Percentiles rank a stretch among this genome's conserved stretches.
Evolutionary conservation across 2,329 filamentous ascomycete species (phyloP).

Genomic region (Fusarium azukiicola): DNA sequence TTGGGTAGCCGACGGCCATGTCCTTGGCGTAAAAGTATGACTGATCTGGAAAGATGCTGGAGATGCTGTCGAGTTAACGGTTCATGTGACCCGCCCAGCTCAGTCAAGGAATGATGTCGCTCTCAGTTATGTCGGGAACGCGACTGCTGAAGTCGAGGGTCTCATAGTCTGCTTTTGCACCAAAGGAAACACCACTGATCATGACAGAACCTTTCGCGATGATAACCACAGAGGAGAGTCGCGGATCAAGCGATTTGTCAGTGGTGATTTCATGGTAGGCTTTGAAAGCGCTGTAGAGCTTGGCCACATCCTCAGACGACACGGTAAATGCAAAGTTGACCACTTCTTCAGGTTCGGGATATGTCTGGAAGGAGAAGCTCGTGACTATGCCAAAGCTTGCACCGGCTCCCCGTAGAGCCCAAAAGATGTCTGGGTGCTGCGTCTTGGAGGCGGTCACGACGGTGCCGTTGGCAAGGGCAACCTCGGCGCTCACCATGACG

Average conservation of each 20-base stretch:
- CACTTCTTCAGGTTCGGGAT: neutral
- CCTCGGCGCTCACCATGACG: slow-evolving; percentile 46
- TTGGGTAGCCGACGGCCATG: slow-evolving; percentile 3
- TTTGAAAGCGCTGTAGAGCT: neutral
- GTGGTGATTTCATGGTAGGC: slow-evolving; percentile 8
- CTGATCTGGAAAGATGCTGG: slow-evolving; percentile 5
- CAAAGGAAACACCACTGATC: slow-evolving; percentile 6
- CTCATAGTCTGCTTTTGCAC: neutral
- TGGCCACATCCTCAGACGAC: slow-evolving; percentile 1
- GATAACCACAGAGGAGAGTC: neutral
- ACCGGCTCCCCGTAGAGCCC: slow-evolving; percentile 59
- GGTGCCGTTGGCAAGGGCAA: slow-evolving; percentile 65
- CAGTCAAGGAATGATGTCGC: neutral
- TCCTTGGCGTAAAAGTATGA: slow-evolving; percentile 32
- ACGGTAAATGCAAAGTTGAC: slow-evolving; percentile 21
- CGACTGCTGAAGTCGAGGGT: neutral
- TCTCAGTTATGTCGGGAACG: neutral
- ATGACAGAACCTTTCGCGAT: neutral
- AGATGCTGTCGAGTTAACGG: neutral
- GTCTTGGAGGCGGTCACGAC: slow-evolving; percentile 62
- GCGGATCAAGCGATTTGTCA: neutral
- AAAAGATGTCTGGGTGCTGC: slow-evolving; percentile 60
- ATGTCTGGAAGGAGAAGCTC: slow-evolving; percentile 49
- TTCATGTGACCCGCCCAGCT: slow-evolving; percentile 14
- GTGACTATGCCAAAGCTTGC: slow-evolving; percentile 62